phyloP scores from a whole-genome alignment of 108 stramenopile genomes.

The Cyclotella sp. region DNA sequence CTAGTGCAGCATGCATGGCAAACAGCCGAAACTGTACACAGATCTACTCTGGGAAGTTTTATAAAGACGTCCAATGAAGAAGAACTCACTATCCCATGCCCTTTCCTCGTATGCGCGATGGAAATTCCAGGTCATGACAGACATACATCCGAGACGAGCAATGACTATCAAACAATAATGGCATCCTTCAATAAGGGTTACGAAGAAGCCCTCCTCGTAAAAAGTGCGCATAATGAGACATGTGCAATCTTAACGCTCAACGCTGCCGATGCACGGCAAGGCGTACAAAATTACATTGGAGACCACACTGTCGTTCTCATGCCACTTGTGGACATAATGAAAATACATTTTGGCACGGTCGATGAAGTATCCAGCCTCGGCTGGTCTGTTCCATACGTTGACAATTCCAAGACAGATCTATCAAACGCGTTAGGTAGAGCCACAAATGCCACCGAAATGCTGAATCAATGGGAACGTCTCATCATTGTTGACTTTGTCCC shows the following conservation, averaged over 20 bases:
- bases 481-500: constrained; percentile 47
- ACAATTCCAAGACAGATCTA: constrained; percentile 2
- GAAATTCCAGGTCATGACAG: constrained; percentile 7
- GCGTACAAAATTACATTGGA: background rate
- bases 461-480: constrained; percentile 48
- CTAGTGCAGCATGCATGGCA: constrained; percentile 38
- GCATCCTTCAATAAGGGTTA: constrained; percentile 35
- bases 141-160: background rate
- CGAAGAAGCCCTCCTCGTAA: constrained; percentile 25
- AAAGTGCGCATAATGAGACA: constrained; percentile 31
- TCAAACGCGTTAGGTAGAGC: background rate
- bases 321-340: constrained; percentile 45
- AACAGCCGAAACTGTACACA: constrained; percentile 23
- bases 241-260: constrained; percentile 35
- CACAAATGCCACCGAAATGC: constrained; percentile 30
- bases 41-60: constrained; percentile 17
- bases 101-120: constrained; percentile 39
- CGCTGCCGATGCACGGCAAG: constrained; percentile 12
- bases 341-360: constrained; percentile 46
- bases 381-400: constrained; percentile 40
- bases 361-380: constrained; percentile 49
- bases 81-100: constrained; percentile 17
- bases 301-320: constrained; percentile 8
- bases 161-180: constrained; percentile 24
- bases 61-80: constrained; percentile 12